A percentile compares a stretch with the other conserved stretches of the same genome.
Conservation (phyloP, 2,329 filamentous ascomycete genomes). For the Aspergillus sp. region DNA sequence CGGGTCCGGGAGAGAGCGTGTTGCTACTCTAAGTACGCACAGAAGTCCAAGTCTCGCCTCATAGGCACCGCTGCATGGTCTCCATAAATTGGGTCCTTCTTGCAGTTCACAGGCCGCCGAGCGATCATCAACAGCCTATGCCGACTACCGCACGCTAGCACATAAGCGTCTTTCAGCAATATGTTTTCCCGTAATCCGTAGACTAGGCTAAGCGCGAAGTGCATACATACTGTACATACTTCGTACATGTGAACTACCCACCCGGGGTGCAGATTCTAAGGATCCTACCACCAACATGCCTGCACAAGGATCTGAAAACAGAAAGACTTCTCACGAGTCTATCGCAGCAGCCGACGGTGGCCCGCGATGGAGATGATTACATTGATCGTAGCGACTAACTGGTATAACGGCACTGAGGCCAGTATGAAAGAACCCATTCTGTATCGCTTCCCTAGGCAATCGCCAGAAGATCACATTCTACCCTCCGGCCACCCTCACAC, state of each 20-base stretch:
- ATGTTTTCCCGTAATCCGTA: background rate
- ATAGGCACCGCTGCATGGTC: background rate
- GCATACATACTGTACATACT: background rate
- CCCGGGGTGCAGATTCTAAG: background rate
- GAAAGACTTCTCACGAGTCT: constrained; percentile 14
- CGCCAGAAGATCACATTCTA: constrained; percentile 24
- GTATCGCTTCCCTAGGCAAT: constrained; percentile 17
- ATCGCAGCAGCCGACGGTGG: constrained; percentile 18
- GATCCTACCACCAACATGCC: background rate
- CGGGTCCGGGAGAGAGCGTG: no score
- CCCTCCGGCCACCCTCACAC: constrained; percentile 29
- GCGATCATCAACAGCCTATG: background rate
- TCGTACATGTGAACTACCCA: no score
- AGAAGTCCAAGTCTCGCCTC: background rate
- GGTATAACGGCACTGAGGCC: constrained; percentile 16
- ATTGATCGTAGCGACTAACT: constrained; percentile 24
- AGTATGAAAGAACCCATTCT: constrained; percentile 23
- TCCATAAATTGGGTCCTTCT: background rate
- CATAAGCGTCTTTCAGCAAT: background rate
- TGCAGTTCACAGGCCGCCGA: background rate
- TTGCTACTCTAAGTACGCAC: background rate
- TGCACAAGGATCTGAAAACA: background rate
- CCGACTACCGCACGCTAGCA: constrained; percentile 7
- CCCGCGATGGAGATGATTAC: constrained; percentile 21
- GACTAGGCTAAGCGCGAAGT: background rate